phyloP scores from a whole-genome alignment of 495 filamentous ascomycete genomes.

The Staphylotrichum tortipilum region DNA sequence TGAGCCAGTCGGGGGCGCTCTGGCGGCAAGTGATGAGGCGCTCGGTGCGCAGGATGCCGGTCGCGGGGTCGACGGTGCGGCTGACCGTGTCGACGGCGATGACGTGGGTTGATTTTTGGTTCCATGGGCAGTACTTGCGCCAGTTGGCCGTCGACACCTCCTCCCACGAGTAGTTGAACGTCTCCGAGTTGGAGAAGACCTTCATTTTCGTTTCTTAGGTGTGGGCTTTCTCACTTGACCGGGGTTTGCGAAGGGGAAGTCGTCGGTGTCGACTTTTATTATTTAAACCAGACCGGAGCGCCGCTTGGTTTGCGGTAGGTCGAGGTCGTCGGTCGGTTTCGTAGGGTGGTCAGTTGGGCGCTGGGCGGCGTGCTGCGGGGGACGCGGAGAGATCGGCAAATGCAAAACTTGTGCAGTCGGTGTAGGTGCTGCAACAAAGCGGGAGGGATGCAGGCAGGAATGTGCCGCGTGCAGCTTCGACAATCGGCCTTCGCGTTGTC shows the following conservation, averaged over 20 bases:
- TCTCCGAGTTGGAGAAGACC: conserved; percentile 80
- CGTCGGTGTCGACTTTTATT: too few relatives aligned
- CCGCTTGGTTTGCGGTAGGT: conserved; percentile 17
- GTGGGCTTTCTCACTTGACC: too few relatives aligned
- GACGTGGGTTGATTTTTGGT: conserved; percentile 88
- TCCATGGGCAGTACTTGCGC: conserved; percentile 98
- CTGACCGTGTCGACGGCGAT: conserved; percentile 88
- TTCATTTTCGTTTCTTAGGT: conserved; percentile 56
- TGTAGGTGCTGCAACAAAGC: neutral
- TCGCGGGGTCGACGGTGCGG: conserved; percentile 66
- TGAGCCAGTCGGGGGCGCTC: conserved; percentile 78
- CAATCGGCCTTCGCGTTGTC: conserved; percentile 22
- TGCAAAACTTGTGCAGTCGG: neutral
- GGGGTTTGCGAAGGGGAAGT: too few relatives aligned
- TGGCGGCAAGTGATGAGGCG: conserved; percentile 94
- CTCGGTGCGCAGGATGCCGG: conserved; percentile 90
- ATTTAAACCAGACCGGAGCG: too few relatives aligned
- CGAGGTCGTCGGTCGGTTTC: too few relatives aligned
- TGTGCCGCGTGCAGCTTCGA: conserved; percentile 5
- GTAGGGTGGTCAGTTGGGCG: too few relatives aligned
- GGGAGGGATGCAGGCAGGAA: neutral
- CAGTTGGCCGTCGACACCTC: conserved; percentile 99
- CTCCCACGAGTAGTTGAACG: conserved; percentile 95
- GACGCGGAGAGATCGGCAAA: conserved; percentile 3
- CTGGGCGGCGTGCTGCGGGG: conserved; percentile 3